A percentile compares a stretch with the other conserved stretches of the same genome.
Conservation (phyloP, 1,284 basidiomycete species). For the Cerioporus squamosus region DNA sequence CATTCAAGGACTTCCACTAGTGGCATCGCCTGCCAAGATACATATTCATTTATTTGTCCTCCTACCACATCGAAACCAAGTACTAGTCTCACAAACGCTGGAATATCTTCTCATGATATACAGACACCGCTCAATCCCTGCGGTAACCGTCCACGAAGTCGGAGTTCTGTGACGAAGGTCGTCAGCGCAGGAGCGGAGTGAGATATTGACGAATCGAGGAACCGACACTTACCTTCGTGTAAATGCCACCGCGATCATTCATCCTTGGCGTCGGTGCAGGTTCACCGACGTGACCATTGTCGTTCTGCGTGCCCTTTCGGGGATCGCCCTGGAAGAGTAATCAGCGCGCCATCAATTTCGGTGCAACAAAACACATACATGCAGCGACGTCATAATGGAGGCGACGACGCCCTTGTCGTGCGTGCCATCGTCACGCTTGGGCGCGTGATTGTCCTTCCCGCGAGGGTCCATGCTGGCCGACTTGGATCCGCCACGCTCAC, state of each 20-base stretch:
- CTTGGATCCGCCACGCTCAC: too few species aligned
- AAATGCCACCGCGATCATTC: constrained; percentile 21
- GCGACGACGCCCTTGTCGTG: constrained; percentile 2
- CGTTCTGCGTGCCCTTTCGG: neutral
- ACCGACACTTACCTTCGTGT: constrained; percentile 18
- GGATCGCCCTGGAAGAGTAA: constrained; percentile 8
- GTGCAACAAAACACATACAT: neutral
- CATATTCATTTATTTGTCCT: too few species aligned
- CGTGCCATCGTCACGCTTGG: neutral
- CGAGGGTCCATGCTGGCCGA: constrained; percentile 1
- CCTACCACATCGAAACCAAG: too few species aligned
- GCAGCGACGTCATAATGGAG: constrained; percentile 7
- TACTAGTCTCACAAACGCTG: too few species aligned
- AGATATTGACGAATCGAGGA: too few species aligned
- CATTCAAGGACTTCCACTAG: too few species aligned
- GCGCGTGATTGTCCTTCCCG: constrained; percentile 1
- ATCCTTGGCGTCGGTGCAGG: constrained; percentile 8
- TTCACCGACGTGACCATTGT: constrained; percentile 8
- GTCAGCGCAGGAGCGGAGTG: neutral
- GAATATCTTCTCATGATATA: too few species aligned
- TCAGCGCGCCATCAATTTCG: neutral
- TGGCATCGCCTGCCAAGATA: too few species aligned
- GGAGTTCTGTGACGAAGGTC: constrained; percentile 10
- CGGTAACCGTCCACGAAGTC: constrained; percentile 23
- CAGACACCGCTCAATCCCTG: constrained; percentile 6